Conservation (phyloP, 73 alveolate genomes). For the Stentor roeselii region DNA sequence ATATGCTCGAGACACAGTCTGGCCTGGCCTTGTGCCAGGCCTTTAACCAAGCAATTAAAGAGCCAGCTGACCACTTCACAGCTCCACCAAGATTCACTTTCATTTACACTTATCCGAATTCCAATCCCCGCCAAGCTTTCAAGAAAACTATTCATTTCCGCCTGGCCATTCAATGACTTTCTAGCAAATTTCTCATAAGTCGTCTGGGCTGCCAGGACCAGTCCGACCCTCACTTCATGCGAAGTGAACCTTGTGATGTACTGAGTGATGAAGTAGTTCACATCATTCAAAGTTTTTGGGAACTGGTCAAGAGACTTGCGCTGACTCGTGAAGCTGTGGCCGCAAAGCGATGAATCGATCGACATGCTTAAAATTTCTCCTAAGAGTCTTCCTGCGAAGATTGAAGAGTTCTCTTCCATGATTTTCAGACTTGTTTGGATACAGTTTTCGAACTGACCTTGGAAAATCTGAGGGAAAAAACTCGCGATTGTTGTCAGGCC, state of each 20-base stretch:
- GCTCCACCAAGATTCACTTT: not conserved
- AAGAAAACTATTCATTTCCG: not conserved
- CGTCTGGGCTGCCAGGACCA: not conserved
- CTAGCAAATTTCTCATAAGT: not conserved
- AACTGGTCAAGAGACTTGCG: not conserved
- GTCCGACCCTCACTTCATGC: not conserved
- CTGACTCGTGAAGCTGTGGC: not conserved
- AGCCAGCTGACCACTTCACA: not conserved
- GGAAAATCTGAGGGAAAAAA: not conserved
- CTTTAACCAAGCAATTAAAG: no score
- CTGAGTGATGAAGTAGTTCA: not conserved
- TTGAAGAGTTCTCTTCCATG: slow-evolving; percentile 18
- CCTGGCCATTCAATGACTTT: not conserved
- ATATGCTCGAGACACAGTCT: not conserved
- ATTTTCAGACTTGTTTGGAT: not conserved
- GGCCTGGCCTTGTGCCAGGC: not conserved
- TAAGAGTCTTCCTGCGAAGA: not conserved
- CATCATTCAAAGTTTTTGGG: slow-evolving; percentile 11
- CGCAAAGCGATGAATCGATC: not conserved
- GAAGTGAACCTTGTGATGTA: not conserved
- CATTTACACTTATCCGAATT: not conserved
- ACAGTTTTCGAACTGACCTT: not conserved
- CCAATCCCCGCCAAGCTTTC: not conserved
- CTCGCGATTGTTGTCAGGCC: not conserved
- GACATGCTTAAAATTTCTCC: not conserved